phyloP scores from a whole-genome alignment of 1,284 basidiomycete species.

The Rhizoctonia solani region DNA sequence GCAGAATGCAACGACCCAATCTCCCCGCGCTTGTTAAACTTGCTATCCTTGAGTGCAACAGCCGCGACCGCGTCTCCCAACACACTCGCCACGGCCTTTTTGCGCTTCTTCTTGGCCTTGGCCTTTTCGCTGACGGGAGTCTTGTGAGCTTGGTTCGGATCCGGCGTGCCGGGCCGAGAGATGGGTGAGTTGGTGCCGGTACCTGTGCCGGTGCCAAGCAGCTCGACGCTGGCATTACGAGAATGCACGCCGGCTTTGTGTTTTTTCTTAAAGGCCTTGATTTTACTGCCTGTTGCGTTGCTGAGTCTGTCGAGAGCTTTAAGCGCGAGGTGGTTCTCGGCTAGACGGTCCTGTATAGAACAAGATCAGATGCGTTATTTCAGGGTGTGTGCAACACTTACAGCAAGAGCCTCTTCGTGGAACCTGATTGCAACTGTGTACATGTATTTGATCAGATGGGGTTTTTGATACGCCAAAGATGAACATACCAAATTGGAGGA shows the following conservation, averaged over 20 bases:
- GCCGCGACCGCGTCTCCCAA: conserved; percentile 67
- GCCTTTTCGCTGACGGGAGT: conserved; percentile 25
- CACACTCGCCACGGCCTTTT: conserved; percentile 61
- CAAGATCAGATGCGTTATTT: neutral
- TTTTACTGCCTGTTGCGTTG: conserved; percentile 14
- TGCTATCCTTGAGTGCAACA: conserved; percentile 68
- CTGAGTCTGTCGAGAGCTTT: conserved; percentile 65
- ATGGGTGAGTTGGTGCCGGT: conserved; percentile 28
- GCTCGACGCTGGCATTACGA: conserved; percentile 32
- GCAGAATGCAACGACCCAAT: conserved; percentile 68
- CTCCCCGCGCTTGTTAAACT: conserved; percentile 60
- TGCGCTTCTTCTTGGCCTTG: conserved; percentile 47
- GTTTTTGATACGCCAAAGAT: neutral
- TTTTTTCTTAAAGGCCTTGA: conserved; percentile 21
- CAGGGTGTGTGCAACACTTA: conserved; percentile 7
- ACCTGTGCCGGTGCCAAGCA: neutral
- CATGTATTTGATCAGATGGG: neutral
- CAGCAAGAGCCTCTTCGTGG: conserved; percentile 68
- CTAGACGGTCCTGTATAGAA: conserved; percentile 57
- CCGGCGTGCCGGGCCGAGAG: conserved; percentile 36
- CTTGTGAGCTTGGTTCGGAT: conserved; percentile 8
- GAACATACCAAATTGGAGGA: conserved; percentile 58
- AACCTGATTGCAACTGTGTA: conserved; percentile 69
- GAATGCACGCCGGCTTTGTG: conserved; percentile 17
- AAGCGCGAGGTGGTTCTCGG: conserved; percentile 68